Conservation (phyloP, 2,329 filamentous ascomycete species). For the Acarospora socialis region DNA sequence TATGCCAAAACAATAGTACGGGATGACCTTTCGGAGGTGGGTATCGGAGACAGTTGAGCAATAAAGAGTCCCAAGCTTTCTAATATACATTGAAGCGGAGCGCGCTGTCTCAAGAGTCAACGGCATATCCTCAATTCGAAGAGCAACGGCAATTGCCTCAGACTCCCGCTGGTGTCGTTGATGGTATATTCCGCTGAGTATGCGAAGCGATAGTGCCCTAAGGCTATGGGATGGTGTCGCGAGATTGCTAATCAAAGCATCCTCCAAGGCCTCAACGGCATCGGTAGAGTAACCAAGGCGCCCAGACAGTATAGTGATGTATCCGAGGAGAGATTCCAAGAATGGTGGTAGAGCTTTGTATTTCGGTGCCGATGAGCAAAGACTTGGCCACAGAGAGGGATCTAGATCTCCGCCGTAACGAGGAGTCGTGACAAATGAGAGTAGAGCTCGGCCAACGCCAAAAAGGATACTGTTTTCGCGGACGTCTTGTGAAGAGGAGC, state of each 20-base stretch:
- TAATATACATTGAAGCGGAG: constrained; percentile 69
- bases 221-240: constrained; percentile 61
- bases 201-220: constrained; percentile 55
- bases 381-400: constrained; percentile 5
- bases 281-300: constrained; percentile 33
- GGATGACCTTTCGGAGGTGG: constrained; percentile 58
- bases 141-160: constrained; percentile 42
- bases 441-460: no score
- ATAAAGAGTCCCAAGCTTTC: constrained; percentile 58
- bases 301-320: no score
- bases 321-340: no score
- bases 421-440: no score
- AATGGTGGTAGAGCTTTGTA: constrained; percentile 10
- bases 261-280: constrained; percentile 47
- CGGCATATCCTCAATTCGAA: constrained; percentile 66
- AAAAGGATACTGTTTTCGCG: no score
- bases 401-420: neutral
- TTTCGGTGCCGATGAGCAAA: constrained; percentile 2
- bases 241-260: constrained; percentile 57
- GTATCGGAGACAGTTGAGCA: constrained; percentile 41
- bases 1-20: constrained; percentile 76
- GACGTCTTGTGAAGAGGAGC: no score
- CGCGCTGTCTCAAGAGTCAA: constrained; percentile 63
- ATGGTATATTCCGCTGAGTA: constrained; percentile 50
- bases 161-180: constrained; percentile 33